Conservation (phyloP, 768 basidiomycete species). For the Chalciporus piperatus region DNA sequence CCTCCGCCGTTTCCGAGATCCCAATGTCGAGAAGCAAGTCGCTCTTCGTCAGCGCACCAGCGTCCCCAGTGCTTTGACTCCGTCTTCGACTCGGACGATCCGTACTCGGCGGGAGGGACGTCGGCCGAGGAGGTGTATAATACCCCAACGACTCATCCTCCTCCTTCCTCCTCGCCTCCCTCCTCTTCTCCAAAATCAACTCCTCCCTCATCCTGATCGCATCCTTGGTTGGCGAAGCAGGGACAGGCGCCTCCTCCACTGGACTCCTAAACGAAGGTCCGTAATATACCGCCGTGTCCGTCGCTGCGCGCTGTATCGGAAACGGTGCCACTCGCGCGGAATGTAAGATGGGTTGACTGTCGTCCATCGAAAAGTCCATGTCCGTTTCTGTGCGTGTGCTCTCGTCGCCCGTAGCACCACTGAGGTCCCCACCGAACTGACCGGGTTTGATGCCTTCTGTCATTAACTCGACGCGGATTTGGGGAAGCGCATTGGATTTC, state of each 20-base stretch:
- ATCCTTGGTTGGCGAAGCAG: conserved; percentile 57
- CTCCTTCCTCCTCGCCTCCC: conserved; percentile 57
- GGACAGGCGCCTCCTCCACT: conserved; percentile 31
- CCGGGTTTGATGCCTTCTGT: conserved; percentile 34
- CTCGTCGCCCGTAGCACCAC: conserved; percentile 30
- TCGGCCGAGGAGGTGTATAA: conserved; percentile 32
- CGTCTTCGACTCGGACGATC: conserved; percentile 58
- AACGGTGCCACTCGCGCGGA: conserved; percentile 14
- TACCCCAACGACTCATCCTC: conserved; percentile 41
- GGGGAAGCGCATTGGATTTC: conserved; percentile 10
- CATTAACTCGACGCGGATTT: conserved; percentile 26
- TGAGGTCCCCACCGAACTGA: conserved; percentile 34
- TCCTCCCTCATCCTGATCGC: conserved; percentile 65
- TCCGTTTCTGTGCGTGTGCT: conserved; percentile 32
- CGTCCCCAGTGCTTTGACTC: conserved; percentile 80
- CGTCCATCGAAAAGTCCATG: conserved; percentile 28
- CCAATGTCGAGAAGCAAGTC: conserved; percentile 38
- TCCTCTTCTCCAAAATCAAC: conserved; percentile 66
- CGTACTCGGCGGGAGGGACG: conserved; percentile 25
- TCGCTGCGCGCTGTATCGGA: conserved; percentile 48
- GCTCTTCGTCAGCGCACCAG: conserved; percentile 40
- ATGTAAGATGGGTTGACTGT: conserved; percentile 16
- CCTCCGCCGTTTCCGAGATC: conserved; percentile 44
- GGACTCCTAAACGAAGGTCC: conserved; percentile 35
- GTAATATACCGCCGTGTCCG: conserved; percentile 42